Conservation (phyloP, 1,139 yeast genomes). For the Blastobotrys raffinosifermentans region DNA sequence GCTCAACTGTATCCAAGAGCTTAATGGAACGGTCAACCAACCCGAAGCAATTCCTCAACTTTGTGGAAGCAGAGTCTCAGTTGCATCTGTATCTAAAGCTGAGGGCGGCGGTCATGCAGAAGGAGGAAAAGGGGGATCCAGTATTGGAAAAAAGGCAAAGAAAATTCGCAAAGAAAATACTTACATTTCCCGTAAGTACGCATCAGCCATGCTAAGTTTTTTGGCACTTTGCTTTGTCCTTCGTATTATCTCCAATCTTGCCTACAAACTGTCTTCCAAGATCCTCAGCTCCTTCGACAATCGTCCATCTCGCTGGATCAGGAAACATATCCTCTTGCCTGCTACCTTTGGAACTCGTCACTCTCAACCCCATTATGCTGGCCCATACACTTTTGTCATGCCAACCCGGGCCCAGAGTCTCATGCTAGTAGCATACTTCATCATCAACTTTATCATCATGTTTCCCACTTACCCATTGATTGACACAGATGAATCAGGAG, state of each 20-base stretch:
- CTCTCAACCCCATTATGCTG: constrained; percentile 7
- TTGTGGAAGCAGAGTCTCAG: too few species aligned
- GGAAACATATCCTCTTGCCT: constrained; percentile 15
- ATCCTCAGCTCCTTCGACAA: constrained; percentile 13
- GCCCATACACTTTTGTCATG: constrained; percentile 35
- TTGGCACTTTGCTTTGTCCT: constrained; percentile 10
- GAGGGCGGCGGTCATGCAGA: too few species aligned
- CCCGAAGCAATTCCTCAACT: too few species aligned
- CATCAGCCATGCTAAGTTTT: constrained; percentile 9
- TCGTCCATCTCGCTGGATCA: constrained; percentile 11
- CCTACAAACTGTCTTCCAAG: constrained; percentile 7
- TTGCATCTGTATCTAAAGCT: too few species aligned
- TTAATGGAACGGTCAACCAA: too few species aligned
- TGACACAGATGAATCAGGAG: constrained; percentile 13
- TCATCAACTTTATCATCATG: constrained; percentile 38
- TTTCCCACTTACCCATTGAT: constrained; percentile 39
- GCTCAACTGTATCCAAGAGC: too few species aligned
- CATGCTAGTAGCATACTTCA: constrained; percentile 41
- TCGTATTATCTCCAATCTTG: constrained; percentile 9
- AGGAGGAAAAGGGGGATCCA: too few species aligned
- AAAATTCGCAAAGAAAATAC: constrained; percentile 1
- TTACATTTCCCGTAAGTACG: constrained; percentile 2
- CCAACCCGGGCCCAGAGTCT: constrained; percentile 59
- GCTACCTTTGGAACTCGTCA: constrained; percentile 10
- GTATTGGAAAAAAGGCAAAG: too few species aligned